These are phyloP conservation scores for Lepidium aucheri DNA, from an alignment of 345 rosid species.

Conservation along the genomic window DNA sequence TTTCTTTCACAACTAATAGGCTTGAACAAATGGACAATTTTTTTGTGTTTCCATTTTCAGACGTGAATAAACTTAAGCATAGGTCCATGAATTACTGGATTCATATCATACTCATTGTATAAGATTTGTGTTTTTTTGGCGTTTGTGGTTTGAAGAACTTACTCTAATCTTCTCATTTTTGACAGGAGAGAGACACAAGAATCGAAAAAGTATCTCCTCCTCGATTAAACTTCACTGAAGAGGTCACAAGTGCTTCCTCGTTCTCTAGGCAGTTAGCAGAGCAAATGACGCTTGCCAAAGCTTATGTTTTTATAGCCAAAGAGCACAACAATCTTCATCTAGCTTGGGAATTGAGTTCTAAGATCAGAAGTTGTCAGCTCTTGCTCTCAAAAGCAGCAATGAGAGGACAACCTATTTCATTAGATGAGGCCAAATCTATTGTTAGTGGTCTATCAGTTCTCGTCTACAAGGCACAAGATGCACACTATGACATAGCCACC, in stretches of 20 bases:
- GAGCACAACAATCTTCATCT: constrained; percentile 87
- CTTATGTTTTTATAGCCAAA: constrained; percentile 89
- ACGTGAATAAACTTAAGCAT: neutral
- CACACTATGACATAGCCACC: constrained; percentile 92
- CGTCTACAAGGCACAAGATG: constrained; percentile 80
- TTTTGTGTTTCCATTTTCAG: neutral
- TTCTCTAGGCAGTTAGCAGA: constrained; percentile 77
- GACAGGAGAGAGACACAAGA: constrained; percentile 50
- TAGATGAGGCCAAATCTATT: constrained; percentile 71
- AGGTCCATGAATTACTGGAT: neutral
- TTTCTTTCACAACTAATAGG: neutral
- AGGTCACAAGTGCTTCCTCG: constrained; percentile 65
- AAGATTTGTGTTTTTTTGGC: neutral
- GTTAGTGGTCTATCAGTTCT: constrained; percentile 63
- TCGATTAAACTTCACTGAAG: constrained; percentile 61
- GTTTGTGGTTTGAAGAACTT: constrained; percentile 17
- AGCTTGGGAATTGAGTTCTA: constrained; percentile 91
- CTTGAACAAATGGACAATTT: neutral
- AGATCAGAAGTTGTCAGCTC: constrained; percentile 78
- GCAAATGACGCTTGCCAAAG: constrained; percentile 95
- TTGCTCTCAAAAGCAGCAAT: constrained; percentile 88
- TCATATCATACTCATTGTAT: neutral
- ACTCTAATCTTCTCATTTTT: constrained; percentile 13
- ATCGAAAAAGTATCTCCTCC: constrained; percentile 32
- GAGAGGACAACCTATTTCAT: constrained; percentile 61